Percentiles rank a stretch among this genome's conserved stretches.
These are phyloP conservation scores for Myochromella boudieri DNA, from an alignment of 768 basidiomycete species.

Conservation along the genomic window DNA sequence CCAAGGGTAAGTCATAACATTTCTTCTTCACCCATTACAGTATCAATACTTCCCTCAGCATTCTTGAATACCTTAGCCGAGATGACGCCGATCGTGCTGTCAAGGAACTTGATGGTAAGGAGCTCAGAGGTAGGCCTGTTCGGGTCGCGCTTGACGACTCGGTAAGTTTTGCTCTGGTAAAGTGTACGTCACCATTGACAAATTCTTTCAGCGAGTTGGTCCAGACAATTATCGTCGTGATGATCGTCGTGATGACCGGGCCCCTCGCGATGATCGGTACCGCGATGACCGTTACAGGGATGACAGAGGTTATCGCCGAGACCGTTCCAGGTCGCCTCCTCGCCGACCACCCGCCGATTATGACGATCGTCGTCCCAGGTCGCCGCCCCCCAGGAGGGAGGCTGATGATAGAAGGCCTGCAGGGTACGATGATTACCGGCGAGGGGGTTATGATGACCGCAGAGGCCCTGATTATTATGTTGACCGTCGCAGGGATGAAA, in stretches of 20 bases:
- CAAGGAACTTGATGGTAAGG: conserved; percentile 80
- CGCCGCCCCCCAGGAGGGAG: conserved; percentile 79
- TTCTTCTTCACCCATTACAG: not conserved
- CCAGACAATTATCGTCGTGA: conserved; percentile 78
- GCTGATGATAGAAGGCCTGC: conserved; percentile 84
- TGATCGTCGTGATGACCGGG: conserved; percentile 66
- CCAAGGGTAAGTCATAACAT: conserved; percentile 65
- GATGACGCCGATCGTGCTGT: conserved; percentile 95
- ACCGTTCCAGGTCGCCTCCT: conserved; percentile 81
- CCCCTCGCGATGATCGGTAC: conserved; percentile 52
- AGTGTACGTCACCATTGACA: conserved; percentile 4
- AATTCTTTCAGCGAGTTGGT: conserved; percentile 52
- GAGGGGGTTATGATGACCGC: conserved; percentile 82
- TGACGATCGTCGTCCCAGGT: conserved; percentile 81
- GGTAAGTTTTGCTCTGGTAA: conserved; percentile 35
- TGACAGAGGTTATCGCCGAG: conserved; percentile 64
- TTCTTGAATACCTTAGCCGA: conserved; percentile 86
- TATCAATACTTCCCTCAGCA: conserved; percentile 40
- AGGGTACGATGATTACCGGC: conserved; percentile 90
- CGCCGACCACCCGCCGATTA: conserved; percentile 57
- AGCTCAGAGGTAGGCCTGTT: conserved; percentile 82
- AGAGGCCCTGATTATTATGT: conserved; percentile 83
- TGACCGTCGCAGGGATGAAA: conserved; percentile 85
- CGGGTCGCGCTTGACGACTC: conserved; percentile 67
- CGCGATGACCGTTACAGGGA: conserved; percentile 61